Evolutionary conservation across 345 rosid species (phyloP).

Genomic region (Bretschneidera sinensis): DNA sequence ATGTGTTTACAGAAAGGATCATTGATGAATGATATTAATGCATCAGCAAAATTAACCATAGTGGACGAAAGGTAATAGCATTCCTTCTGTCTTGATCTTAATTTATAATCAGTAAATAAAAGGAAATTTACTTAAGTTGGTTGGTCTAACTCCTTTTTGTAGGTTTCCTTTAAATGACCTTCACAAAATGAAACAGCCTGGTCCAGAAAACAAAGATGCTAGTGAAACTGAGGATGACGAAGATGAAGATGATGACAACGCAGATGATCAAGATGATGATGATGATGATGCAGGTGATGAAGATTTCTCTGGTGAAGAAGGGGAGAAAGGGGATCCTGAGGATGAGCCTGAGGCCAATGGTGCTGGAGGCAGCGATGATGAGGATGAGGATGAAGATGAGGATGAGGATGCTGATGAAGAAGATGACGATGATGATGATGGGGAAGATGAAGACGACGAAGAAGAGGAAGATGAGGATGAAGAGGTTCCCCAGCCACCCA

Average conservation of each 20-base stretch:
- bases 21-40: slow-evolving; percentile 23
- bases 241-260: slow-evolving; percentile 31
- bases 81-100: background rate
- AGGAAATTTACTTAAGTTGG: background rate
- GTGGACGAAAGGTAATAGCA: slow-evolving; percentile 36
- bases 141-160: slow-evolving; percentile 11
- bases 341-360: slow-evolving; percentile 58
- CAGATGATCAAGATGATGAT: slow-evolving; percentile 35
- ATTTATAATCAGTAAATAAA: background rate
- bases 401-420: slow-evolving; percentile 34
- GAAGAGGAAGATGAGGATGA: slow-evolving; percentile 47
- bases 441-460: slow-evolving; percentile 27
- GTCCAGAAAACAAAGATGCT: slow-evolving; percentile 48
- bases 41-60: slow-evolving; percentile 17
- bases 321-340: slow-evolving; percentile 52
- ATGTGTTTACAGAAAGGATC: slow-evolving; percentile 28
- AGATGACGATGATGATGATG: slow-evolving; percentile 29
- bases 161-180: slow-evolving; percentile 45
- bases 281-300: slow-evolving; percentile 40
- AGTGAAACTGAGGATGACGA: slow-evolving; percentile 48
- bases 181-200: slow-evolving; percentile 25
- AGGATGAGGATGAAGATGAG: slow-evolving; percentile 36
- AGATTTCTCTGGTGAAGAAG: slow-evolving; percentile 54
- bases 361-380: slow-evolving; percentile 51
- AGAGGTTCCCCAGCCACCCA: slow-evolving; percentile 50